Conservation (phyloP, 148 eudicot species). For the Rhododendron griersonianum region DNA sequence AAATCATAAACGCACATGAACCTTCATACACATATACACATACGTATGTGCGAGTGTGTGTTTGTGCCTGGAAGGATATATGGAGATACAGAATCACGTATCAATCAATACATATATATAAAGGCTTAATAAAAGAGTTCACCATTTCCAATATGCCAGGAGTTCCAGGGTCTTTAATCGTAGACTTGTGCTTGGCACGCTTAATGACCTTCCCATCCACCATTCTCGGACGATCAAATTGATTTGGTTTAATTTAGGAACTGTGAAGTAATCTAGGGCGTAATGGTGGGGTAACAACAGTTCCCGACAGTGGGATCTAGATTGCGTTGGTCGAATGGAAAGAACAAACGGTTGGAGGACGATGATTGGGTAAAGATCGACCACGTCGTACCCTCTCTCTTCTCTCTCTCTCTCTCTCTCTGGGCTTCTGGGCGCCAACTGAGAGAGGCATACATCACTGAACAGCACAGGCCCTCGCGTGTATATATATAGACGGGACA, state of each 20-base stretch:
- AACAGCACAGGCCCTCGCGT: too few species aligned
- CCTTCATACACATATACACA: neutral
- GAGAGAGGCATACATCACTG: too few species aligned
- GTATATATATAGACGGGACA: too few species aligned
- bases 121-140: neutral
- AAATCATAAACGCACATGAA: neutral
- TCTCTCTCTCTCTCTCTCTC: too few species aligned
- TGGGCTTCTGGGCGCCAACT: too few species aligned
- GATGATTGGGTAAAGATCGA: too few species aligned
- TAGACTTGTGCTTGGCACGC: constrained; percentile 55
- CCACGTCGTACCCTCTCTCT: too few species aligned
- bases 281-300: too few species aligned
- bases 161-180: constrained; percentile 49
- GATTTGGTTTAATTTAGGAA: neutral
- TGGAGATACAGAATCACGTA: neutral
- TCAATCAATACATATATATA: neutral
- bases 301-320: too few species aligned
- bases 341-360: too few species aligned
- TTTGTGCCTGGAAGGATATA: neutral
- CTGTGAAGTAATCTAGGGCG: constrained; percentile 9
- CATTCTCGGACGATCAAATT: constrained; percentile 18
- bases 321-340: too few species aligned
- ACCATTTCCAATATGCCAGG: constrained; percentile 61
- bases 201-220: constrained; percentile 42
- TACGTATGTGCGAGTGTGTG: neutral